Evolutionary conservation across 2,329 filamentous ascomycete species (phyloP), one percentile per base, ranked within the genome.

Genomic region (Penicillium sp.): DNA sequence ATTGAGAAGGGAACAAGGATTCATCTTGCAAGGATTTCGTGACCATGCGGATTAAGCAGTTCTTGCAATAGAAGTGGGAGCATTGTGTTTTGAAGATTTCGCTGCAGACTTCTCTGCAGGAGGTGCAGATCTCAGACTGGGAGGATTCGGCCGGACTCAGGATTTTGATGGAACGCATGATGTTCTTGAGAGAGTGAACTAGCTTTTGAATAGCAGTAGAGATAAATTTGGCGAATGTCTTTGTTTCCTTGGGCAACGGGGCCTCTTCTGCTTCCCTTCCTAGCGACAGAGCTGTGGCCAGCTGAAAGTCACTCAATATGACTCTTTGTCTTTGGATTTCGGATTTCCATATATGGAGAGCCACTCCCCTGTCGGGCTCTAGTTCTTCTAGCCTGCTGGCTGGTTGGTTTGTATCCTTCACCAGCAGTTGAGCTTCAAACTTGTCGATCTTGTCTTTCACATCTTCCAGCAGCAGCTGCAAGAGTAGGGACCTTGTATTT

Each of bases 21-120:
- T n/a, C 38, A 12, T 21, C 38, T 6, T 19, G 7, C 23, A 50
- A 13, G 12, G 29, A 50, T 4, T 29, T 50, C 3, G 29, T 33
- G 17, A 38, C 39, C 29, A 44, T 36, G 12, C 8, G 21, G 13
- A 29, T 44, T 33, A 55, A 17, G 23, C 53, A 51, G 1, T 12
- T 4, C 17, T 38, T 55, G 38, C 53, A 55, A 27, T 51, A 55
- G 10, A 36, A 23, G 29, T 51, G 45, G 9, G 31, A 51, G 31
- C 53, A 55, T n/a, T 21, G 13, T 25, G 36, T 19, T 35, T 29
- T 31, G 15, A 50, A 17, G 1, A 33, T n/a, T 35, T 42, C 19
- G 4, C 15, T 44, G 49, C 13, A 7, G 17, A 23, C 6, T 39
- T 39, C 36, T 49, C 13, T 6, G 41, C 43, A 54, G 10, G 43